Evolutionary conservation across 768 basidiomycete genomes (phyloP), one percentile per base, ranked within the genome.

Genomic region (Rhizopogon vulgaris): DNA sequence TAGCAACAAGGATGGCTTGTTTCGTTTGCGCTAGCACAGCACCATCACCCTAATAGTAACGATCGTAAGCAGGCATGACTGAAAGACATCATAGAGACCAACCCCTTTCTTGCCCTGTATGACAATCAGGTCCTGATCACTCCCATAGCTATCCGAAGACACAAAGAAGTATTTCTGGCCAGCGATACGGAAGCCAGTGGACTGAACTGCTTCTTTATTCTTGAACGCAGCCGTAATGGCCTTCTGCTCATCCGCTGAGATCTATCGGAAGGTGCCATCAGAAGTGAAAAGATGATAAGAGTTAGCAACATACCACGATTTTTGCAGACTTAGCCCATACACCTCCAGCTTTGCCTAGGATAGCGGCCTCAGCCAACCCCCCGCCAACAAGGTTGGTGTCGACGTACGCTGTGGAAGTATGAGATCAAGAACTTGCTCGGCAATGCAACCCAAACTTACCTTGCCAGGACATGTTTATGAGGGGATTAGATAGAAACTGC

Each of bases 91-190:
- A 18, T 8, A 9, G 52, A n/a, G 37, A 68, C 90, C 63, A 55
- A 90, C 91, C 61, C 56, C 65, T 69, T 91, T 87, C 82, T 92
- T 92, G 48, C 82, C 81, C 59, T 92, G 83, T 41, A 94, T 71
- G 55, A 46, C 32, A 46, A 46, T 10, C 9, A 34, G 32, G 12
- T 73, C 79, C 4, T 82, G 74, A 0, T 61, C 63, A 27, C 71
- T 60, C 2, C 74, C 83, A 36, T 61, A 46, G 14, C 17, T 34
- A 46, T 46, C 45, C 14, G 45, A 46, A 12, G 45, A 69, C 27
- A 90, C 60, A 6, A 75, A 75, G 71, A 94, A 82, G 74, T 79
- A 97, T 71, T 97, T 97, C 61, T 77, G 65, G 6, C 83, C 84
- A 0, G 63, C 76, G 22, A 92, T 72, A 37, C 71, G 76, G 55